phyloP scores from a whole-genome alignment of 2,329 filamentous ascomycete species.

The Plectosphaerella plurivora region DNA sequence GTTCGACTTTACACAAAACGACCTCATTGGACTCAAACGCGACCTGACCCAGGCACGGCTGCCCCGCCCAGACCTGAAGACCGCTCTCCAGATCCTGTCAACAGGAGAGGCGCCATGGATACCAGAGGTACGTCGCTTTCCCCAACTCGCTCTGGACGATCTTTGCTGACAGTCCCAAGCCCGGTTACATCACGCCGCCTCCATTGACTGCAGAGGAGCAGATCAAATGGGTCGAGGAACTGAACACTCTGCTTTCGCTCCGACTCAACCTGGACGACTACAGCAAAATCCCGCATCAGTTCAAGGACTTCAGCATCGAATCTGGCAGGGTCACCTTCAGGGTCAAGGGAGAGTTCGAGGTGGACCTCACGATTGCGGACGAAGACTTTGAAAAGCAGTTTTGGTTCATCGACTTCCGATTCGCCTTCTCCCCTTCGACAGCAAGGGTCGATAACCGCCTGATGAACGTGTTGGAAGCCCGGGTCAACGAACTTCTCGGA shows the following conservation, averaged over 20 bases:
- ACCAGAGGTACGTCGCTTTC: conserved; percentile 59
- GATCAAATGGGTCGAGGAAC: conserved; percentile 68
- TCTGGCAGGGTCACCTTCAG: conserved; percentile 88
- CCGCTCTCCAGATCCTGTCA: conserved; percentile 78
- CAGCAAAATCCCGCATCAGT: conserved; percentile 68
- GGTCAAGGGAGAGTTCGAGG: conserved; percentile 80
- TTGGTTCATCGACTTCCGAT: conserved; percentile 90
- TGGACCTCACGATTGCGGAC: conserved; percentile 86
- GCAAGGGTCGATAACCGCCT: conserved; percentile 57
- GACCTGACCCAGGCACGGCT: conserved; percentile 69
- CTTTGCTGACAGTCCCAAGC: conserved; percentile 31
- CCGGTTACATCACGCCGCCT: conserved; percentile 73
- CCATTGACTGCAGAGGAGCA: conserved; percentile 68
- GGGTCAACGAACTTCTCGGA: conserved; percentile 67
- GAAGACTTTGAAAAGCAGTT: conserved; percentile 81
- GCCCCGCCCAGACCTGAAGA: conserved; percentile 86
- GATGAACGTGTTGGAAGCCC: conserved; percentile 62
- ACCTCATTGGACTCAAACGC: conserved; percentile 68
- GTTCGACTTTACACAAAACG: conserved; percentile 57
- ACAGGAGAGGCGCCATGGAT: conserved; percentile 74
- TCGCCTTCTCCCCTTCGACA: conserved; percentile 70
- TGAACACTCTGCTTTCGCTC: conserved; percentile 79
- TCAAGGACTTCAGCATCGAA: conserved; percentile 72
- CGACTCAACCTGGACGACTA: conserved; percentile 82
- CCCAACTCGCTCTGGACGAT: neutral